Evolutionary conservation across 768 basidiomycete species (phyloP).

Genomic region (Collybia nuda): DNA sequence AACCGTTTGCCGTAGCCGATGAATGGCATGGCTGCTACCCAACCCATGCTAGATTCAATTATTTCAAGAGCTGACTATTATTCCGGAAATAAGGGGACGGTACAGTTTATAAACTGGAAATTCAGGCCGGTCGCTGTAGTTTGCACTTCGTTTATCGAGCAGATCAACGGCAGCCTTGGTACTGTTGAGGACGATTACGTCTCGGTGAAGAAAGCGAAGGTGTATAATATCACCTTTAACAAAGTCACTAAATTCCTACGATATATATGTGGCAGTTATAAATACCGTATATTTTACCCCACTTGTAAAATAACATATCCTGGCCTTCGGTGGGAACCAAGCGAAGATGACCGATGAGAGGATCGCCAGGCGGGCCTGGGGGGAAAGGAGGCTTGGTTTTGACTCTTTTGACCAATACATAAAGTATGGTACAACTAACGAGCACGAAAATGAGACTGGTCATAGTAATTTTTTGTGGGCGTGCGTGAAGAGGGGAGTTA

Average conservation of each 20-base stretch:
- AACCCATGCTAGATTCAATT: slow-evolving; percentile 7
- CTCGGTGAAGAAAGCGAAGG: slow-evolving; percentile 15
- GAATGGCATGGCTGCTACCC: slow-evolving; percentile 1
- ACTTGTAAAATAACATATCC: slow-evolving; percentile 4
- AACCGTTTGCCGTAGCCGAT: slow-evolving; percentile 6
- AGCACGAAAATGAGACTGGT: background rate
- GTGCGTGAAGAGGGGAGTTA: no score
- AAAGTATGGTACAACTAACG: background rate
- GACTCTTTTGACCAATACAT: background rate
- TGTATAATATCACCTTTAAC: slow-evolving; percentile 14
- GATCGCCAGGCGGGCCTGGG: slow-evolving; percentile 9
- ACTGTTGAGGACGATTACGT: slow-evolving; percentile 30
- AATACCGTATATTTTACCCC: slow-evolving; percentile 6
- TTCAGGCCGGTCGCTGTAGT: slow-evolving; percentile 31
- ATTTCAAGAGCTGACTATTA: no score
- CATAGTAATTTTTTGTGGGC: no score
- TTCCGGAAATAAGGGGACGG: background rate
- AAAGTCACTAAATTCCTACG: no score
- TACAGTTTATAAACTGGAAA: slow-evolving; percentile 13
- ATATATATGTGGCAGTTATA: no score
- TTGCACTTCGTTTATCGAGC: slow-evolving; percentile 38
- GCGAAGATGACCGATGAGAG: slow-evolving; percentile 7
- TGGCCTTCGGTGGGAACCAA: background rate
- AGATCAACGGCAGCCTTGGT: slow-evolving; percentile 35
- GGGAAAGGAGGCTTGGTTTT: slow-evolving; percentile 4